Percentiles rank a stretch among this genome's conserved stretches.
Evolutionary conservation across 83 land plant genomes (phyloP).

Genomic region (Thuja plicata): DNA sequence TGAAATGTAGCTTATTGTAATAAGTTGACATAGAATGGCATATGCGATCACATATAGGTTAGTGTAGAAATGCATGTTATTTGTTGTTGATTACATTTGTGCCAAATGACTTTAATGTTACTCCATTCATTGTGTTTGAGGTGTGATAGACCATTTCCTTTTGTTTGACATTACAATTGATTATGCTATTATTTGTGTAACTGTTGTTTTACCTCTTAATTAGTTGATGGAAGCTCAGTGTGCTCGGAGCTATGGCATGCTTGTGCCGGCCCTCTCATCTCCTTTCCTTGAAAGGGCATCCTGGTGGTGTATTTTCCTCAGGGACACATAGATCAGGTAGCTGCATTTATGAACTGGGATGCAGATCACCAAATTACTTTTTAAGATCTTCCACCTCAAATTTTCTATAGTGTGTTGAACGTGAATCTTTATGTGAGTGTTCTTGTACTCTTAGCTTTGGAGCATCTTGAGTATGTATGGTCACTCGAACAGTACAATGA

Average conservation of each 20-base stretch:
- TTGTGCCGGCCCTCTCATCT: conserved; percentile 20
- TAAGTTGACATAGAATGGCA: background rate
- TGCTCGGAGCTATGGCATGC: conserved; percentile 22
- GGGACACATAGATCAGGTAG: conserved; percentile 18
- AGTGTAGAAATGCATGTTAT: background rate
- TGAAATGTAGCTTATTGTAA: background rate
- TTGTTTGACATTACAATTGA: background rate
- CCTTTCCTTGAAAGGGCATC: conserved; percentile 10
- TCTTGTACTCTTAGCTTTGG: background rate
- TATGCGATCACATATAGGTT: background rate
- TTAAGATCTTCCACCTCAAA: conserved; percentile 54
- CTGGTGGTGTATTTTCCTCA: conserved; percentile 17
- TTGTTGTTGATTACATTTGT: background rate
- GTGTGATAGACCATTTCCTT: background rate
- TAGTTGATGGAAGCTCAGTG: background rate
- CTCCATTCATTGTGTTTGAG: background rate
- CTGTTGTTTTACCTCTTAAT: background rate
- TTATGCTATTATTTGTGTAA: background rate
- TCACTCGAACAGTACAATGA: background rate
- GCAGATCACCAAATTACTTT: conserved; percentile 22
- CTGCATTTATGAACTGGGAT: conserved; percentile 16
- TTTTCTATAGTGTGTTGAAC: conserved; percentile 54
- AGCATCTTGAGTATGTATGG: background rate
- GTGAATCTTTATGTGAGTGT: conserved; percentile 55
- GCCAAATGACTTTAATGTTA: background rate